Evolutionary conservation across 2,329 filamentous ascomycete species (phyloP), one percentile per base, ranked within the genome.

Genomic region (Trichophyton rubrum): DNA sequence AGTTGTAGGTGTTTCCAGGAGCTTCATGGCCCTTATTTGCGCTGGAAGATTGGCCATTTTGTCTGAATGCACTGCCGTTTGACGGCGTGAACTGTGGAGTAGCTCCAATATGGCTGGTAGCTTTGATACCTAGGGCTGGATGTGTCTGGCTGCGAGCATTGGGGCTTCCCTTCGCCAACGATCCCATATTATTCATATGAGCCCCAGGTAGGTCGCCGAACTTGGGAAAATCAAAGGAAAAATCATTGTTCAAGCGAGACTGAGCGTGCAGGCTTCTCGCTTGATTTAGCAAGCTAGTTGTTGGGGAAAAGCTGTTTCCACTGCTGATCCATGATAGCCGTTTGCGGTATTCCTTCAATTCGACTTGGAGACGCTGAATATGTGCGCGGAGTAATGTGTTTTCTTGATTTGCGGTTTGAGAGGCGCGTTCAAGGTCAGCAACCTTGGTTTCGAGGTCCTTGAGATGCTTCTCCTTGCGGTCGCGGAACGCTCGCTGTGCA

Each of bases 221-320:
- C 70, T 88, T 91, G 65, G 93, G 92, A 65, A 97, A 97, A 66
- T 97, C 92, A 67, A 99, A 97, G 66, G 92, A 86, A 70, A 97
- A 97, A 71, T 87, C 90, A 71, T 88, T 86, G 64, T 88, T 87
- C 68, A 80, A 84, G n/a, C 24, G 51, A 17, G 86, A 77, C 66
- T 84, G 86, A 72, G 67, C 80, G 76, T 68, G 80, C 77, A 72
- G 75, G 22, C 69, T 74, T 61, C 77, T 73, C 68, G 72, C 72
- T 13, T 78, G 79, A 62, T 77, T 75, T 24, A 75, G 72, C 59
- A 72, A 51, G 17, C 58, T 66, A 3, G 72, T 71, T 43, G 80
- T 74, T 11, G 79, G 78, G n/a, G 80, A 79, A 17, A 79, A 61
- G 9, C 68, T 70, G 56, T 66, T 75, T 56, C 72, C 73, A 61